Percentiles rank a stretch among this genome's conserved stretches.
phyloP scores from a whole-genome alignment of 2,329 filamentous ascomycete species.

The Alternaria sp. region DNA sequence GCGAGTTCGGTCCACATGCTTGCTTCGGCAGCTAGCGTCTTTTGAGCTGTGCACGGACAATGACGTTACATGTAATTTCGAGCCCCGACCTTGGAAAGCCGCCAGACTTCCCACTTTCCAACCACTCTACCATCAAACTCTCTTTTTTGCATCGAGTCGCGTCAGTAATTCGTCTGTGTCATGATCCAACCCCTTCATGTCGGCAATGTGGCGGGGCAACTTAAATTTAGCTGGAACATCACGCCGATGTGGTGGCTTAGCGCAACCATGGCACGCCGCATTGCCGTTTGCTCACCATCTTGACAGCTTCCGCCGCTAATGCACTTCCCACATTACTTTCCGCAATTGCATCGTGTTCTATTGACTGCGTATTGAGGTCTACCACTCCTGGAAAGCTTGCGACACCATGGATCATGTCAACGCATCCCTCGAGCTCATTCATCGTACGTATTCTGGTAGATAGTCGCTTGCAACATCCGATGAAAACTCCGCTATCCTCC shows the following conservation, averaged over 20 bases:
- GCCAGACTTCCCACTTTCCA: neutral
- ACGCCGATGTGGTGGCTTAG: slow-evolving; percentile 1
- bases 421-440: slow-evolving; percentile 18
- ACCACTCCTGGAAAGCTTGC: neutral
- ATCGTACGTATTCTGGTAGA: slow-evolving; percentile 9
- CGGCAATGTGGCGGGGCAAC: slow-evolving; percentile 3
- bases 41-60: neutral
- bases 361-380: neutral
- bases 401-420: slow-evolving; percentile 15
- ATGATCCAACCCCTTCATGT: neutral
- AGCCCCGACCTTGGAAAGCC: neutral
- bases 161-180: neutral
- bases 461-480: neutral
- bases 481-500: neutral
- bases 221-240: slow-evolving; percentile 9
- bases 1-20: neutral
- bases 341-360: neutral
- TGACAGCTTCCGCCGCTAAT: slow-evolving; percentile 5
- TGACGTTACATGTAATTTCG: neutral
- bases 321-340: neutral
- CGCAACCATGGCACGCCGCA: slow-evolving; percentile 1
- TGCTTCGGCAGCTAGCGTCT: neutral
- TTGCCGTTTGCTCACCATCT: neutral
- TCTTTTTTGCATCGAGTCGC: neutral
- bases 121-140: neutral